These are phyloP conservation scores for Triticum timopheevii DNA, from an alignment of 176 grass and related monocot species.

Conservation along the genomic window DNA sequence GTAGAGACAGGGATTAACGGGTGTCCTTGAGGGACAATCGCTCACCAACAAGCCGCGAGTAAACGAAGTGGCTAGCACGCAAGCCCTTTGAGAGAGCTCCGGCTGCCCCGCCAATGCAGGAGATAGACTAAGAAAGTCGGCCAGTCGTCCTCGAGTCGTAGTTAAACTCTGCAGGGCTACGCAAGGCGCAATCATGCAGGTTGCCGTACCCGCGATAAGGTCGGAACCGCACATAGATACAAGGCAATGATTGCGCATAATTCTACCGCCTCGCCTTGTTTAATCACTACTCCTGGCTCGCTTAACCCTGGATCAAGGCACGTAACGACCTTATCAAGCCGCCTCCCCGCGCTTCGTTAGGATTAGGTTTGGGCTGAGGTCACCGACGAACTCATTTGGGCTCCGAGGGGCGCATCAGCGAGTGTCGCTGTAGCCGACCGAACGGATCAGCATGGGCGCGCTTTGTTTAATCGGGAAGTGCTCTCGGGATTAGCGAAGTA, in stretches of 20 bases:
- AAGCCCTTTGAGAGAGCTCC: not conserved
- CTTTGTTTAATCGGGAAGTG: conserved; percentile 15
- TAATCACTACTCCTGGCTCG: not conserved
- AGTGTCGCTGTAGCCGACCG: not conserved
- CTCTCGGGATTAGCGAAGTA: not conserved
- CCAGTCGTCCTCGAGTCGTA: not conserved
- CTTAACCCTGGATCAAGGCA: not conserved
- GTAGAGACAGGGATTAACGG: not conserved
- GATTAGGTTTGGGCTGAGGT: conserved; percentile 17
- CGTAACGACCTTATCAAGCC: conserved; percentile 20
- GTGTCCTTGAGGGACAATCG: not conserved
- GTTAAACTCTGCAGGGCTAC: conserved; percentile 11
- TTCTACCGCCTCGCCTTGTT: conserved; percentile 12
- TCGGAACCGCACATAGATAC: not conserved
- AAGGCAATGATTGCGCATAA: conserved; percentile 34
- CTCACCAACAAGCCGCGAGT: not conserved
- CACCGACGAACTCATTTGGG: not conserved
- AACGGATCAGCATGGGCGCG: not conserved
- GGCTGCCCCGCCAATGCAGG: not conserved
- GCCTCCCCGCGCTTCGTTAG: not conserved
- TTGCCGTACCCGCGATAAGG: conserved; percentile 22
- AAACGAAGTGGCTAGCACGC: not conserved
- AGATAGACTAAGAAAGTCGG: not conserved
- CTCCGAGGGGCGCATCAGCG: not conserved
- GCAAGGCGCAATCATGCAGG: conserved; percentile 34